Percentiles rank a stretch among this genome's conserved stretches.
phyloP scores from a whole-genome alignment of 345 rosid genomes.

The Pseudoturritis turrita region DNA sequence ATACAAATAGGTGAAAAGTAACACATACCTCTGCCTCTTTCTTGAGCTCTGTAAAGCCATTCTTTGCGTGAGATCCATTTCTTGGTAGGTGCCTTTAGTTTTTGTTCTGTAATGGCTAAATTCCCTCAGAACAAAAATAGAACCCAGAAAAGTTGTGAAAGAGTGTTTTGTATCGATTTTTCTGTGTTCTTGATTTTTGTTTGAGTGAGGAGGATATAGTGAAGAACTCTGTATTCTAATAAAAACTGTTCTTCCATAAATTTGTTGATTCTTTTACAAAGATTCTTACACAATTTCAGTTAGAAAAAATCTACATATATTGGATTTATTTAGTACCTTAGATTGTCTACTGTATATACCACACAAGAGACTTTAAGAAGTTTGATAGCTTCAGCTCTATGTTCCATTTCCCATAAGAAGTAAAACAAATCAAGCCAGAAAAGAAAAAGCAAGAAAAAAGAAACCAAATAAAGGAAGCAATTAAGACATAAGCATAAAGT shows the following conservation, averaged over 20 bases:
- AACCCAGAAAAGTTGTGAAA: constrained; percentile 15
- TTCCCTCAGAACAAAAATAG: background rate
- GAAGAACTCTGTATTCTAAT: constrained; percentile 19
- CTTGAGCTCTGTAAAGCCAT: constrained; percentile 23
- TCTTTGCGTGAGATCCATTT: constrained; percentile 18
- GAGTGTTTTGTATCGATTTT: background rate
- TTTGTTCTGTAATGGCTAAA: constrained; percentile 16
- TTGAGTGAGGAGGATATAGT: constrained; percentile 10
- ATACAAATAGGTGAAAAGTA: constrained; percentile 21
- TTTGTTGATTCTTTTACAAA: constrained; percentile 19
- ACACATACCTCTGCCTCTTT: constrained; percentile 7
- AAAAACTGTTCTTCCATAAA: constrained; percentile 5
- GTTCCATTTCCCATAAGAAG: constrained; percentile 1
- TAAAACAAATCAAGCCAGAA: background rate
- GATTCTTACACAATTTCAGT: too few species aligned
- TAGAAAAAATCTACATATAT: too few species aligned
- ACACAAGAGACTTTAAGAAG: constrained; percentile 3
- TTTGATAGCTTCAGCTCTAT: constrained; percentile 18
- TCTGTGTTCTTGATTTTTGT: constrained; percentile 8
- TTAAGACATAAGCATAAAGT: background rate
- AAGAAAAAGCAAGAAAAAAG: background rate
- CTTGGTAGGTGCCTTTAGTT: constrained; percentile 28
- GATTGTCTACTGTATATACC: background rate
- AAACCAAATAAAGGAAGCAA: background rate
- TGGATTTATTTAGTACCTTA: constrained; percentile 5